These are phyloP conservation scores for Penicillium nucicola DNA, from an alignment of 495 filamentous ascomycete genomes.

Conservation along the genomic window DNA sequence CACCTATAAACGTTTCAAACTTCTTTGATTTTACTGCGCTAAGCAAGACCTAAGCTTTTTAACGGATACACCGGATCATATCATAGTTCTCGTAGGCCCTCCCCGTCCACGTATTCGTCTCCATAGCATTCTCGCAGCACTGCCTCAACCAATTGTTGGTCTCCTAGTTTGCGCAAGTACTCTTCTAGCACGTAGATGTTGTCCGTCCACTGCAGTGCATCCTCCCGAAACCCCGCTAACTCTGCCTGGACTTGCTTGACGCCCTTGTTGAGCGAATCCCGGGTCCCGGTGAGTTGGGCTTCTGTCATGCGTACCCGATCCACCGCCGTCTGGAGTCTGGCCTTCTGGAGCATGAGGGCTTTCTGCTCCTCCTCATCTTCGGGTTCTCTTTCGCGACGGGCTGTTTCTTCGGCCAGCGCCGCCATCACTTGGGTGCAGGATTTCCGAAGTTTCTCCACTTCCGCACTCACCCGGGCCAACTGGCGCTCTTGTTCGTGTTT, in stretches of 20 bases:
- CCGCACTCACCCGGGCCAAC: slow-evolving; percentile 48
- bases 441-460: slow-evolving; percentile 50
- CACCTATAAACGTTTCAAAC: neutral
- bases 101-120: slow-evolving; percentile 60
- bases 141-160: slow-evolving; percentile 48
- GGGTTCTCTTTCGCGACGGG: slow-evolving; percentile 15
- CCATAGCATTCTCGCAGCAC: slow-evolving; percentile 59
- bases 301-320: slow-evolving; percentile 18
- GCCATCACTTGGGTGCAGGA: slow-evolving; percentile 17
- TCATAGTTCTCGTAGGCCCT: slow-evolving; percentile 51
- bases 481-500: slow-evolving; percentile 48
- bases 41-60: slow-evolving; percentile 17
- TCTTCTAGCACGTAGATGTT: slow-evolving; percentile 64
- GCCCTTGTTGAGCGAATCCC: slow-evolving; percentile 45
- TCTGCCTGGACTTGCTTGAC: slow-evolving; percentile 51
- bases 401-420: slow-evolving; percentile 21
- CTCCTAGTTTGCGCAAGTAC: slow-evolving; percentile 51
- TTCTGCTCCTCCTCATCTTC: slow-evolving; percentile 22
- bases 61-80: neutral
- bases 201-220: slow-evolving; percentile 56
- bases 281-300: slow-evolving; percentile 16
- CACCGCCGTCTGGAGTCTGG: slow-evolving; percentile 25
- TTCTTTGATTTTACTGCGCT: neutral
- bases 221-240: slow-evolving; percentile 38
- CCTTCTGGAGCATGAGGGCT: slow-evolving; percentile 21